Base-by-base conservation (phyloP, 371 early-diverging fungal genomes). In the Lichtheimia ornata region DNA sequence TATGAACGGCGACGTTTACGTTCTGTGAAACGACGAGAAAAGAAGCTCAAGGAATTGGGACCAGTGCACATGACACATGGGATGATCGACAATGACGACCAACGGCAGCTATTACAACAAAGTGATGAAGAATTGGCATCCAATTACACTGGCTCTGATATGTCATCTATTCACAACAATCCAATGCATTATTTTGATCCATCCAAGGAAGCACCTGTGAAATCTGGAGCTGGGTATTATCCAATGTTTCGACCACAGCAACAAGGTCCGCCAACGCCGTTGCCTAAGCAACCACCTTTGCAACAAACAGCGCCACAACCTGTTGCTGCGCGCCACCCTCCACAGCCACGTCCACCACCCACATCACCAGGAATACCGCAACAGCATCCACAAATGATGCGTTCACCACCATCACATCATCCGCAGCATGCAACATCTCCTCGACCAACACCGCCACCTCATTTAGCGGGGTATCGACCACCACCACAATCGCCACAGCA, bases 21-120 rank as follows among this genome's bases (percentile, higher is more conserved):
- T 2, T 71, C 72, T 30, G 68, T 67, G 15, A 77, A 75, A 59
- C 82, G 85, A 54, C 69, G 79, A 25, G 83, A 85, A 51, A 75
- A 82, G 42, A 73, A 78, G 35, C 65, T 77, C 28, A 68, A 60
- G 14, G 69, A 69, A 35, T 61, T 67, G 17, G 65, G 67, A 5
- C 71, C 71, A 15, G 57, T 64, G 0, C 64, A 64, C 42, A 57
- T 61, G 28, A 57, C 62, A 7, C 69, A 64, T 44, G 41, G n/a
- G 1, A 60, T 57, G 13, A 56, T 65, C 24, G 53, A 59, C n/a
- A 62, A 58, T 11, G 62, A 55, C 40, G 59, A 62, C 9, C 60
- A 15, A 13, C 47, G 22, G 12, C 47, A 47, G 6, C 14, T 60
- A 15, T 6, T 58, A 18, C 59, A 58, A 47, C 13, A 15, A n/a